These are phyloP conservation scores for Saitoella complicata DNA, from an alignment of 805 yeast species.

Conservation along the genomic window DNA sequence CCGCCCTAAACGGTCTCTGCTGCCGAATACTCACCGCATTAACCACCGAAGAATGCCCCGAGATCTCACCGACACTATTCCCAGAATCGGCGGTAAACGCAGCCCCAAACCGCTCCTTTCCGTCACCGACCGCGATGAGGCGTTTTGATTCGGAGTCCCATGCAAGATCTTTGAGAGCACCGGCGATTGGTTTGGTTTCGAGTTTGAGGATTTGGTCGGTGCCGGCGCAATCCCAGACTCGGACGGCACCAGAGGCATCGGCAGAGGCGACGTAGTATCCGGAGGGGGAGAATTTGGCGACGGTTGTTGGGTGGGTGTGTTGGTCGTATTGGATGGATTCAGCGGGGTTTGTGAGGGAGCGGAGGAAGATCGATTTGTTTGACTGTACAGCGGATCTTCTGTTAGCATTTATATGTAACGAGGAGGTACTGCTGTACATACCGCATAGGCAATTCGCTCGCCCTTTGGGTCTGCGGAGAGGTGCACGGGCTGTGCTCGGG, in stretches of 20 bases:
- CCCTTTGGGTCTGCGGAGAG: slow-evolving; percentile 57
- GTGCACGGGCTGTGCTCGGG: slow-evolving; percentile 52
- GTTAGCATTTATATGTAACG: no score
- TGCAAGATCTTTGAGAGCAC: slow-evolving; percentile 63
- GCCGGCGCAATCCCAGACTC: slow-evolving; percentile 64
- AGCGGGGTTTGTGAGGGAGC: slow-evolving; percentile 42
- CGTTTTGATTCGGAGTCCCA: slow-evolving; percentile 87
- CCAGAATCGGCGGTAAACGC: slow-evolving; percentile 91
- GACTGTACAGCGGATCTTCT: no score
- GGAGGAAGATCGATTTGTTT: slow-evolving; percentile 63
- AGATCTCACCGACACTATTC: slow-evolving; percentile 88
- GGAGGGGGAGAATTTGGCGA: slow-evolving; percentile 73
- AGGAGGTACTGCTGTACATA: no score
- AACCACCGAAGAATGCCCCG: slow-evolving; percentile 75
- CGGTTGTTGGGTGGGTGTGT: slow-evolving; percentile 60
- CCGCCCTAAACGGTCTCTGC: slow-evolving; percentile 81
- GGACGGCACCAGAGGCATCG: slow-evolving; percentile 76
- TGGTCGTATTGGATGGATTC: slow-evolving; percentile 50
- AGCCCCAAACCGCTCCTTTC: slow-evolving; percentile 80
- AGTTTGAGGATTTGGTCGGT: slow-evolving; percentile 50
- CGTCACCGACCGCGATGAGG: slow-evolving; percentile 87
- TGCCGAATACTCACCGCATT: slow-evolving; percentile 76
- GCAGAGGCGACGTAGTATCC: slow-evolving; percentile 87
- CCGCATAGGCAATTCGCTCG: slow-evolving; percentile 60
- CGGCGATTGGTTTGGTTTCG: slow-evolving; percentile 53